A percentile compares a stretch with the other conserved stretches of the same genome.
phyloP scores from a whole-genome alignment of 129 eudicot species.

The Logfia minima region DNA sequence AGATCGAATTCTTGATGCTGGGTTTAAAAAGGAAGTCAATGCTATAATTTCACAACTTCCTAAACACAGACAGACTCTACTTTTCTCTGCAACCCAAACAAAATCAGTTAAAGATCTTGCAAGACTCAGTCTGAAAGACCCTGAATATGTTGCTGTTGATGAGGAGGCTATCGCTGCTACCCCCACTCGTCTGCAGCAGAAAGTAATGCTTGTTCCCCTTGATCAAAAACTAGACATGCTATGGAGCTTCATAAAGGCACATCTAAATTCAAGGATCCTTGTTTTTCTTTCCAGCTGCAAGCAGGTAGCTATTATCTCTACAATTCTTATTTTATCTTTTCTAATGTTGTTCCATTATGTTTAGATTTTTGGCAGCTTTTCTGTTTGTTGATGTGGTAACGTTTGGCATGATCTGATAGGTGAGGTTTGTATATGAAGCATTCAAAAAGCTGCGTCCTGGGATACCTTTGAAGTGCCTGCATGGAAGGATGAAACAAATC shows the following conservation, averaged over 20 bases:
- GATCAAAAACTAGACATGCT: conserved; percentile 84
- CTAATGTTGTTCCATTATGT: not conserved
- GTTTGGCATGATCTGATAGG: conserved; percentile 40
- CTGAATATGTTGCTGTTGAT: conserved; percentile 87
- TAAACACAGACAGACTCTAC: conserved; percentile 69
- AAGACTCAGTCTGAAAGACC: conserved; percentile 88
- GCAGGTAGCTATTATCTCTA: conserved; percentile 52
- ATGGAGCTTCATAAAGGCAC: conserved; percentile 90
- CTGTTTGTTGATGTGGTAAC: conserved; percentile 1
- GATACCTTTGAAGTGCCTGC: conserved; percentile 80
- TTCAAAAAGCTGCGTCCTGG: conserved; percentile 97
- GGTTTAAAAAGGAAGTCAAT: conserved; percentile 76
- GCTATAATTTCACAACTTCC: conserved; percentile 92
- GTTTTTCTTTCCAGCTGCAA: conserved; percentile 92
- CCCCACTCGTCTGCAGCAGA: conserved; percentile 67
- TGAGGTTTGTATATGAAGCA: conserved; percentile 68
- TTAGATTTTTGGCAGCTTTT: not conserved
- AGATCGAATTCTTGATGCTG: conserved; percentile 89
- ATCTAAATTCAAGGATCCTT: conserved; percentile 74
- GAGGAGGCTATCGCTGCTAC: conserved; percentile 80
- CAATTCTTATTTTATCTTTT: not conserved
- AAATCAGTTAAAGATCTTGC: conserved; percentile 94
- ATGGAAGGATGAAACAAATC: conserved; percentile 92
- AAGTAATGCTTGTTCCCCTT: conserved; percentile 77
- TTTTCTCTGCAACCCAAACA: conserved; percentile 90